A percentile compares a stretch with the other conserved stretches of the same genome.
Evolutionary conservation across 768 basidiomycete genomes (phyloP).

Genomic region (Mycena maculata): DNA sequence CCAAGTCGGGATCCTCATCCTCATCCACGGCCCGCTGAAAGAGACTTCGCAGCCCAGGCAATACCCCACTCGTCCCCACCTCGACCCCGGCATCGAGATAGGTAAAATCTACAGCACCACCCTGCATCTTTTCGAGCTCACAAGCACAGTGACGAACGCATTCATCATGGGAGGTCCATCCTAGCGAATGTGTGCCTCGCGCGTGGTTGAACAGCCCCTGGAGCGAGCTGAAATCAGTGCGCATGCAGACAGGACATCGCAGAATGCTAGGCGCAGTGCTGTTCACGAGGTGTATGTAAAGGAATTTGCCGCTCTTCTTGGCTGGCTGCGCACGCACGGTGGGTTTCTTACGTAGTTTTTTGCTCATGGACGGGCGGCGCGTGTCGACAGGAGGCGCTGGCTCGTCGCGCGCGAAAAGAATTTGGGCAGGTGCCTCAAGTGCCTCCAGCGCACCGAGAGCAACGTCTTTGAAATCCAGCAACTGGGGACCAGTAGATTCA

Average conservation of each 20-base stretch:
- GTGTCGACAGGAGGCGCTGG: slow-evolving; percentile 38
- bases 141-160: slow-evolving; percentile 63
- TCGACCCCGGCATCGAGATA: slow-evolving; percentile 55
- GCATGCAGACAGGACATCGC: slow-evolving; percentile 58
- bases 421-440: slow-evolving; percentile 53
- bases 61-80: slow-evolving; percentile 55
- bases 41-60: slow-evolving; percentile 60
- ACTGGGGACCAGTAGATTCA: slow-evolving; percentile 26
- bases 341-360: slow-evolving; percentile 35
- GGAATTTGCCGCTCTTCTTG: slow-evolving; percentile 47
- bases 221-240: slow-evolving; percentile 59
- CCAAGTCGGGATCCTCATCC: slow-evolving; percentile 15
- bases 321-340: slow-evolving; percentile 42
- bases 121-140: slow-evolving; percentile 27
- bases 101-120: slow-evolving; percentile 44
- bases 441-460: slow-evolving; percentile 55
- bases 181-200: slow-evolving; percentile 59
- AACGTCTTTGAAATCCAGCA: slow-evolving; percentile 49
- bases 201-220: slow-evolving; percentile 69
- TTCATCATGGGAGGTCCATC: slow-evolving; percentile 68
- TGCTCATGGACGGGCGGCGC: slow-evolving; percentile 22
- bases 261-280: slow-evolving; percentile 46
- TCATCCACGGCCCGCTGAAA: slow-evolving; percentile 61
- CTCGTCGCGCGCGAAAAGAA: slow-evolving; percentile 50
- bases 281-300: slow-evolving; percentile 52